A percentile compares a stretch with the other conserved stretches of the same genome.
These are phyloP conservation scores for Seminavis robusta DNA, from an alignment of 108 stramenopile species.

Conservation along the genomic window DNA sequence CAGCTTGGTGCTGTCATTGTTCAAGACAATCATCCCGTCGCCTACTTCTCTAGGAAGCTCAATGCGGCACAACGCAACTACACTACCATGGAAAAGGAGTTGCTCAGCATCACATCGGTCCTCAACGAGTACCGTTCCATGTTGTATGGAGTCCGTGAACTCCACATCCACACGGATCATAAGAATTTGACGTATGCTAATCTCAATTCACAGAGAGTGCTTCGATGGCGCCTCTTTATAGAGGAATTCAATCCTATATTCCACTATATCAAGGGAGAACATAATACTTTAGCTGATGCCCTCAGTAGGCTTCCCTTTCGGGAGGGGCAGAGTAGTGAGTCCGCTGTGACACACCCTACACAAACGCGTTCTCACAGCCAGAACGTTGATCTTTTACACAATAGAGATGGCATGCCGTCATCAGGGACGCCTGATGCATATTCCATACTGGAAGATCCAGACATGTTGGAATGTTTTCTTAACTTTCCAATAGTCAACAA, in stretches of 20 bases:
- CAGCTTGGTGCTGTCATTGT: constrained; percentile 39
- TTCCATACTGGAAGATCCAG: not conserved
- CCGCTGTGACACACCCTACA: not conserved
- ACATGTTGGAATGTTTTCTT: constrained; percentile 12
- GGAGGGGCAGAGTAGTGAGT: not conserved
- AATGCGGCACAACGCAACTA: constrained; percentile 32
- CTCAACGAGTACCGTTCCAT: constrained; percentile 24
- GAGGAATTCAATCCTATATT: constrained; percentile 34
- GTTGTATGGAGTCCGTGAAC: constrained; percentile 13
- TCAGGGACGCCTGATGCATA: not conserved
- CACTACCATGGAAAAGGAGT: constrained; percentile 35
- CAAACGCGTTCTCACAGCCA: not conserved
- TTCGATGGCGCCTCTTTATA: constrained; percentile 29
- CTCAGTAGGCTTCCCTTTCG: constrained; percentile 2
- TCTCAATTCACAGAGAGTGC: constrained; percentile 28
- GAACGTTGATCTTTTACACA: not conserved
- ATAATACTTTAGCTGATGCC: too few species aligned
- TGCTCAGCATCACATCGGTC: constrained; percentile 28
- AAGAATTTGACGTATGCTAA: constrained; percentile 29
- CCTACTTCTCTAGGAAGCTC: constrained; percentile 22
- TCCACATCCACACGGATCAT: constrained; percentile 34
- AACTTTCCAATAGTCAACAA: constrained; percentile 11
- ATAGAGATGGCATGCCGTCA: not conserved
- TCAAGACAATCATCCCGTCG: constrained; percentile 25
- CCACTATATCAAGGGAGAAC: constrained; percentile 22